Evolutionary conservation across 352 stramenopile genomes (phyloP), one percentile per base, ranked within the genome.

Genomic region (Globisporangium orthogonon): DNA sequence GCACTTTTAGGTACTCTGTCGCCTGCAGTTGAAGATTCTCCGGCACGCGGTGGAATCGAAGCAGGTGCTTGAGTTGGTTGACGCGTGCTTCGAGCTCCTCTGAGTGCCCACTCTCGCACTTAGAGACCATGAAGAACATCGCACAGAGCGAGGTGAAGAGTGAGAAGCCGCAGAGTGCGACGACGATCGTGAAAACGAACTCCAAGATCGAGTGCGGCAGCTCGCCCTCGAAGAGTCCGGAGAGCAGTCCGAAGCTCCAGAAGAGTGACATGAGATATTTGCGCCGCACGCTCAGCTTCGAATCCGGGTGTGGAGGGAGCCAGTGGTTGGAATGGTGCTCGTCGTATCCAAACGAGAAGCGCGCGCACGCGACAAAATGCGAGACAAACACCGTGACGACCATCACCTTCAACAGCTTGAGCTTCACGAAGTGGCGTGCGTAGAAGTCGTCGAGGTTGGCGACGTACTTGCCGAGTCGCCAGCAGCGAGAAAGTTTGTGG

Each of bases 111-210:
- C 70, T 80, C 48, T 91, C 77, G 14, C 76, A 85, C 61, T 86
- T 88, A 7, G 78, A 86, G 14, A 89, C 55, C 64, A 89, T 78
- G 49, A 87, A 86, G 33, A 88, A 67, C 7, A 79, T 83, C 2
- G 77, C 67, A 33, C 69, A 89, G 30, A 85, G 62, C 44, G 79
- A 89, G 10, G 80, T 68, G 44, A 88, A 88, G 5, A 91, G 63
- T 30, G 70, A 50, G 37, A 89, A 83, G 0, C 81, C 81, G 4
- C 69, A 53, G 23, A 88, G 54, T n/a, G 72, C 50, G 0, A 86
- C 78, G 14, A 59, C 37, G 50, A 87, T 54, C 0, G 70, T 78
- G 43, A 87, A 89, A 14, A 57, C 53, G 55, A 85, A 76, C 50
- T 89, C 67, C 0, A 47, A 7, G 18, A 73, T 66, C 0, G 41